These are phyloP conservation scores for Trichosporon faecale DNA, from an alignment of 1,284 basidiomycete species.

Conservation along the genomic window DNA sequence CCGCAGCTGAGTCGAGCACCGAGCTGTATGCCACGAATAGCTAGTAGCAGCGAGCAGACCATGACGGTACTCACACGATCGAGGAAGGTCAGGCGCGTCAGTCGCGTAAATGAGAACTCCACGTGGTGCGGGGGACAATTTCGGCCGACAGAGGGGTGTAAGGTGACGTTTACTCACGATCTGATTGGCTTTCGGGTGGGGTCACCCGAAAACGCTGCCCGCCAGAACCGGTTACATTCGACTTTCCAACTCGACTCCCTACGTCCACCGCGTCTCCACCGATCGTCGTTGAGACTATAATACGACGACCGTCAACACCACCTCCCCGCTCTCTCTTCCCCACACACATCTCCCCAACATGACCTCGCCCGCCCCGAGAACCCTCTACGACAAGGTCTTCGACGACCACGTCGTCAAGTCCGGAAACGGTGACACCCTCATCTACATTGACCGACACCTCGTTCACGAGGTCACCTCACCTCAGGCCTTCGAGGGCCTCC, in stretches of 20 bases:
- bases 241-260: constrained; percentile 7
- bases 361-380: constrained; percentile 60
- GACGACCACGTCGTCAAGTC: constrained; percentile 85
- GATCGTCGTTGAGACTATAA: background rate
- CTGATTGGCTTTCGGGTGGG: constrained; percentile 6
- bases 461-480: constrained; percentile 95
- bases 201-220: background rate
- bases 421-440: constrained; percentile 77
- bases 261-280: background rate
- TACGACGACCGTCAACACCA: background rate
- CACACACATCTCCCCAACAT: background rate
- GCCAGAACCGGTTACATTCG: background rate
- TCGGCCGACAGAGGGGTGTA: background rate
- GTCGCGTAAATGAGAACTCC: background rate
- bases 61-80: background rate
- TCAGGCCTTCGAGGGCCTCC: constrained; percentile 92
- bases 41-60: no score
- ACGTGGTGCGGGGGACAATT: background rate
- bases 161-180: background rate
- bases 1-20: background rate
- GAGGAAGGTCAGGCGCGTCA: background rate
- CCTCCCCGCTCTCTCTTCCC: background rate
- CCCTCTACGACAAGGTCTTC: constrained; percentile 94
- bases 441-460: constrained; percentile 94
- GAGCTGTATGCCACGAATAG: no score